Evolutionary conservation across 1,284 basidiomycete species (phyloP).

Genomic region (Tilletia horrida): DNA sequence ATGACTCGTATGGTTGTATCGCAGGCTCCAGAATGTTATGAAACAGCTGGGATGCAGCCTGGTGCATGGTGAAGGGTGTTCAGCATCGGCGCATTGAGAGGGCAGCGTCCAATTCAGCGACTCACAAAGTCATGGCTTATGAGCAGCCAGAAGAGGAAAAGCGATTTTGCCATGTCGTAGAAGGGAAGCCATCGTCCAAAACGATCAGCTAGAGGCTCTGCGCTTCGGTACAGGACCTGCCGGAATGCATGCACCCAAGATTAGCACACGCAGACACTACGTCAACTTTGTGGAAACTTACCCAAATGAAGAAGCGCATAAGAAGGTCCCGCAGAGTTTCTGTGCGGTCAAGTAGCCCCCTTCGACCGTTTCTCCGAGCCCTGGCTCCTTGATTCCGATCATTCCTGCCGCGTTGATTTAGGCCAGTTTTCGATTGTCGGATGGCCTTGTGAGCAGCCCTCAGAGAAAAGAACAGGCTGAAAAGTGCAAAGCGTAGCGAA

Average conservation of each 20-base stretch:
- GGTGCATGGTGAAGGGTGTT: neutral
- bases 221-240: neutral
- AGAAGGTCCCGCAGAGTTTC: neutral
- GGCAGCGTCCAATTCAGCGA: no score
- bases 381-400: neutral
- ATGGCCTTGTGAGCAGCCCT: conserved; percentile 8
- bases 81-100: no score
- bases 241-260: neutral
- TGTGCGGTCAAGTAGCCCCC: neutral
- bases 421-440: neutral
- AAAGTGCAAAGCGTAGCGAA: neutral
- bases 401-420: neutral
- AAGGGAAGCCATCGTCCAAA: neutral
- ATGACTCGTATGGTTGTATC: neutral
- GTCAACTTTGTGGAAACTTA: no score
- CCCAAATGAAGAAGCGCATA: conserved; percentile 3
- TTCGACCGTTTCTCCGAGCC: neutral
- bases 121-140: conserved; percentile 14
- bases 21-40: neutral
- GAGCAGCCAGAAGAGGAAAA: conserved; percentile 15
- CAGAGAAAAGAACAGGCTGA: neutral
- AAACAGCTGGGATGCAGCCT: conserved; percentile 4
- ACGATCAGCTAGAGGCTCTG: neutral
- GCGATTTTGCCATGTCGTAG: conserved; percentile 8
- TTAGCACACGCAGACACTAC: neutral